These are phyloP conservation scores for Ophiostoma pallidulum DNA, from an alignment of 2,329 filamentous ascomycete species.

Conservation along the genomic window DNA sequence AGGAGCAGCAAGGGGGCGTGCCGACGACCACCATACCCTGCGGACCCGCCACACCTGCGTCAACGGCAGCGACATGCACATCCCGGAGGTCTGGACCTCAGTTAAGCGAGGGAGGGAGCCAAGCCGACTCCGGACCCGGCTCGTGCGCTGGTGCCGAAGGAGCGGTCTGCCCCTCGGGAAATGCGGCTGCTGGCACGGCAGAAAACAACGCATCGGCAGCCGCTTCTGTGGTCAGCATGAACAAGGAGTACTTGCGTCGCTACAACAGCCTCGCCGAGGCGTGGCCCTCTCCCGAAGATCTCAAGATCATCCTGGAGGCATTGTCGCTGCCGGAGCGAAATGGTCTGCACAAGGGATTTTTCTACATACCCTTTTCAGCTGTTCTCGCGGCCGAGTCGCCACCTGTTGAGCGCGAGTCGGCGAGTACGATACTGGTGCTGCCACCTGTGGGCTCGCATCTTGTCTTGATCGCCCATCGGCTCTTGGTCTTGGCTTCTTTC, in stretches of 20 bases:
- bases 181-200: too few species aligned
- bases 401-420: not conserved
- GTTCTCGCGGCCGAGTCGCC: constrained; percentile 4
- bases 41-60: not conserved
- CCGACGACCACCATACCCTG: not conserved
- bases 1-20: not conserved
- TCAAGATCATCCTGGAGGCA: not conserved
- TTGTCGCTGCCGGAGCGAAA: not conserved
- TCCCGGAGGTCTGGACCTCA: not conserved
- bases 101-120: too few species aligned
- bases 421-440: not conserved
- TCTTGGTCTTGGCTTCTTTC: constrained; percentile 25
- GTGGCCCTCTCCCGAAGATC: constrained; percentile 7
- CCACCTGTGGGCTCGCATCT: constrained; percentile 19
- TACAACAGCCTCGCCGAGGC: constrained; percentile 5
- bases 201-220: not conserved
- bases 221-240: not conserved
- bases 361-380: constrained; percentile 4
- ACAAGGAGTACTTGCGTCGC: constrained; percentile 5
- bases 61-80: not conserved
- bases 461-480: constrained; percentile 25
- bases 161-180: too few species aligned
- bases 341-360: constrained; percentile 1
- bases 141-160: not conserved
- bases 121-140: too few species aligned